phyloP scores from a whole-genome alignment of 176 grass and related monocot species.

The Urochloa ruziziensis region DNA sequence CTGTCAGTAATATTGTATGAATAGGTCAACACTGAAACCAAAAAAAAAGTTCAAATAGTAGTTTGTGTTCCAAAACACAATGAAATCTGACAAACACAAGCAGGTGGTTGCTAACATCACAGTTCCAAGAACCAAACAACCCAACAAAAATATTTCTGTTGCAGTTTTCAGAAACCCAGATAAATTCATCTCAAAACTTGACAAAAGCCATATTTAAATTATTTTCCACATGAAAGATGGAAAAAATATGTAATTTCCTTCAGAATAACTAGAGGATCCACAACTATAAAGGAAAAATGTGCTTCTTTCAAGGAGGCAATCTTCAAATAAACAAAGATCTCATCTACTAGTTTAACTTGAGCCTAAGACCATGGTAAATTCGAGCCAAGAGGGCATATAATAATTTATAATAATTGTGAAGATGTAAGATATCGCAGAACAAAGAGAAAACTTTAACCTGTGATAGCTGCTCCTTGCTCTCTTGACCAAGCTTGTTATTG shows the following conservation, averaged over 20 bases:
- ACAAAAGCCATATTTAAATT: not conserved
- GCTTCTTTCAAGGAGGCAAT: slow-evolving; percentile 1
- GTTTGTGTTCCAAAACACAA: not conserved
- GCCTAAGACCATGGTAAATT: slow-evolving; percentile 4
- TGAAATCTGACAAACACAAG: not conserved
- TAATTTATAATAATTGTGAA: not conserved
- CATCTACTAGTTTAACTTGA: slow-evolving; percentile 22
- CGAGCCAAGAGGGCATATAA: not conserved
- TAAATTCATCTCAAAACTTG: not conserved
- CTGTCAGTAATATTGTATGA: slow-evolving; percentile 14
- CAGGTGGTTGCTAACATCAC: slow-evolving; percentile 1
- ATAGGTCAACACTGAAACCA: slow-evolving; percentile 16
- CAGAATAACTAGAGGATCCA: not conserved
- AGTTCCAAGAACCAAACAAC: slow-evolving; percentile 16
- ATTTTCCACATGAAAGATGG: slow-evolving; percentile 8
- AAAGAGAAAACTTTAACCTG: slow-evolving; percentile 64
- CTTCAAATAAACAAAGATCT: not conserved
- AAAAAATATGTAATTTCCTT: not conserved
- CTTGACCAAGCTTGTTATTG: slow-evolving; percentile 62
- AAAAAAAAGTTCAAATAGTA: not conserved
- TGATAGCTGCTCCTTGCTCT: slow-evolving; percentile 80
- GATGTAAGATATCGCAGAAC: slow-evolving; percentile 26
- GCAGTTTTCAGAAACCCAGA: not conserved
- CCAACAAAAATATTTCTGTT: not conserved
- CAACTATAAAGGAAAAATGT: not conserved